Conservation (phyloP, 2,329 filamentous ascomycete genomes). For the Aschersonia sp. region DNA sequence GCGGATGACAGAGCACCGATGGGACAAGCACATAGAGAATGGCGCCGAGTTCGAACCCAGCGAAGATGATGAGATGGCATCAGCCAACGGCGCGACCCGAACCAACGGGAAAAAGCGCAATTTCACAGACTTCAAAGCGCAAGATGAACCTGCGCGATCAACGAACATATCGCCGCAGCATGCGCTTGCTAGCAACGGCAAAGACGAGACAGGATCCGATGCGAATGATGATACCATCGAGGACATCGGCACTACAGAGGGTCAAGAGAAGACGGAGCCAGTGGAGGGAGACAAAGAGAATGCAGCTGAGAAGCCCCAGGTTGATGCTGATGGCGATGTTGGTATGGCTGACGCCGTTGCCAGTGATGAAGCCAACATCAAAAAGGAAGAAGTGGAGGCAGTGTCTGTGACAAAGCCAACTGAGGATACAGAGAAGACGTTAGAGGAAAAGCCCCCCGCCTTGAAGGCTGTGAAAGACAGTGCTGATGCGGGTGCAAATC, state of each 20-base stretch:
- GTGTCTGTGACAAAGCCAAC: constrained; percentile 17
- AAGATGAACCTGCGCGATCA: constrained; percentile 19
- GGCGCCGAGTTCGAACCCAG: constrained; percentile 77
- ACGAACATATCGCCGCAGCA: not conserved
- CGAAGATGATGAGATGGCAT: constrained; percentile 72
- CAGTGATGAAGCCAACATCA: constrained; percentile 18
- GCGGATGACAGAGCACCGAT: constrained; percentile 66
- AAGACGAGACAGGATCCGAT: constrained; percentile 16
- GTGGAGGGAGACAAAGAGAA: constrained; percentile 5
- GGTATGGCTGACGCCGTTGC: constrained; percentile 30
- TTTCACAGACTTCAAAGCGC: constrained; percentile 36
- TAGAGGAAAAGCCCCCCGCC: constrained; percentile 9
- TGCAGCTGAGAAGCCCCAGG: constrained; percentile 13
- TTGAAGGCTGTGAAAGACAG: constrained; percentile 5
- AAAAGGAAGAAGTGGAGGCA: constrained; percentile 23
- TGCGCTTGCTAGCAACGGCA: constrained; percentile 10
- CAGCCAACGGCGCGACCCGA: constrained; percentile 53
- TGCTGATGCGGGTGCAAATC: not conserved
- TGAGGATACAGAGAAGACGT: constrained; percentile 15
- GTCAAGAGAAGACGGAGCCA: constrained; percentile 12
- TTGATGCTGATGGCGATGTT: constrained; percentile 35
- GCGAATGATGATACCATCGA: constrained; percentile 27
- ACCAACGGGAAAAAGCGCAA: constrained; percentile 32
- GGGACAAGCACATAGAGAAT: constrained; percentile 63
- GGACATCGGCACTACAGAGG: constrained; percentile 20